Conservation (phyloP, 176 grass and related monocot species). For the Ampelocalamus luodianensis region DNA sequence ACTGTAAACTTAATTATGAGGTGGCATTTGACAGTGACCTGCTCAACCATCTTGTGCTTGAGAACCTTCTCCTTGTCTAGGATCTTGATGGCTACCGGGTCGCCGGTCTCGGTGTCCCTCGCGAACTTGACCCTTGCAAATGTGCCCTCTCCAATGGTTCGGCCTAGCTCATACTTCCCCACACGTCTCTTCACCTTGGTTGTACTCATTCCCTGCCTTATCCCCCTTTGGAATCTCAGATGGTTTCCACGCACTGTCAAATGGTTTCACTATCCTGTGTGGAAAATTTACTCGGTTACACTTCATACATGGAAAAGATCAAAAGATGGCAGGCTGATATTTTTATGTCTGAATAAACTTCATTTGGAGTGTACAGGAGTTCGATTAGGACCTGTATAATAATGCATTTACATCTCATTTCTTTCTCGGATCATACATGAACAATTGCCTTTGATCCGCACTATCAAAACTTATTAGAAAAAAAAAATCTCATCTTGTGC, state of each 20-base stretch:
- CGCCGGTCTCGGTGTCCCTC: conserved; percentile 61
- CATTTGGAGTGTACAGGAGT: background rate
- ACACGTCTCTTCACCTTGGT: conserved; percentile 88
- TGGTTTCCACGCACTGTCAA: background rate
- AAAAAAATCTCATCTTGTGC: background rate
- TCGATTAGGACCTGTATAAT: background rate
- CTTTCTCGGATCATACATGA: background rate
- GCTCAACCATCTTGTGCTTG: conserved; percentile 93
- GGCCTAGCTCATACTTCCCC: conserved; percentile 96
- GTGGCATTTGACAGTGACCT: conserved; percentile 58
- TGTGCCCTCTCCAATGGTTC: conserved; percentile 90
- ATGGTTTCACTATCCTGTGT: conserved; percentile 41
- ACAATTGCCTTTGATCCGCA: background rate
- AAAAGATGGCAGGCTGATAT: background rate
- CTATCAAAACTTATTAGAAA: background rate
- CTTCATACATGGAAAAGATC: background rate
- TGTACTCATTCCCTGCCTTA: conserved; percentile 63
- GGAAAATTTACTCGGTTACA: conserved; percentile 4
- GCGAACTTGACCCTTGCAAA: conserved; percentile 96
- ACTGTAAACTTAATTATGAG: background rate
- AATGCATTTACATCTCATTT: background rate
- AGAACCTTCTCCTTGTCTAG: conserved; percentile 95
- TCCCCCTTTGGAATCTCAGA: background rate
- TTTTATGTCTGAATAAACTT: background rate
- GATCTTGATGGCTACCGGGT: conserved; percentile 95